phyloP scores from a whole-genome alignment of 176 grass and related monocot genomes.

The Alopecurus myosuroides region DNA sequence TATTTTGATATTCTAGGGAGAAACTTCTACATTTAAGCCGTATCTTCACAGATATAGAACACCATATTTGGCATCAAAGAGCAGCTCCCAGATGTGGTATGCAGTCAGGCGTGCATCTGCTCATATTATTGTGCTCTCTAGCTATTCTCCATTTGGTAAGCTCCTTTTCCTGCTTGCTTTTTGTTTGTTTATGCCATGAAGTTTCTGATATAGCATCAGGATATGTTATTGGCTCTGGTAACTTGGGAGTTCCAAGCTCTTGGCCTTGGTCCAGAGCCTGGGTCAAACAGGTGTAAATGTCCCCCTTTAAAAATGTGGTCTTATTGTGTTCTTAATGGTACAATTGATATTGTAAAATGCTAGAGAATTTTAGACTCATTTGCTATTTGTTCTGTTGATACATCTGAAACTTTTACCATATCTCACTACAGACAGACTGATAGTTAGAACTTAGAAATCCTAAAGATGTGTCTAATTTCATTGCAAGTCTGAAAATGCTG shows the following conservation, averaged over 20 bases:
- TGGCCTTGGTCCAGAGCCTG: background rate
- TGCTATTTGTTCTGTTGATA: background rate
- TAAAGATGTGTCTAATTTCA: background rate
- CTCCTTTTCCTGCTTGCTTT: constrained; percentile 13
- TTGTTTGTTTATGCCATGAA: background rate
- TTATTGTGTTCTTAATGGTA: background rate
- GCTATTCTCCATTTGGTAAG: constrained; percentile 97
- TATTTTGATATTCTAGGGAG: constrained; percentile 56
- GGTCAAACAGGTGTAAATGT: background rate
- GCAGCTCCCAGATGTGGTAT: constrained; percentile 98
- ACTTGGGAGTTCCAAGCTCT: background rate
- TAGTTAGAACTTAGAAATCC: background rate
- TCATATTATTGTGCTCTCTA: constrained; percentile 92
- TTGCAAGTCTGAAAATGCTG: background rate
- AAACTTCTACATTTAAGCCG: constrained; percentile 70
- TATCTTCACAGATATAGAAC: constrained; percentile 71
- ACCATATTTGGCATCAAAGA: constrained; percentile 74
- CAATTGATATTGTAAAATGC: background rate
- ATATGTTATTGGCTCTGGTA: background rate
- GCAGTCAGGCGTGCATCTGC: constrained; percentile 89
- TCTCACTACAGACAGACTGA: background rate
- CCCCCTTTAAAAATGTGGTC: background rate
- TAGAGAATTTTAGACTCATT: background rate
- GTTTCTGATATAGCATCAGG: background rate
- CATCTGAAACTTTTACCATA: background rate